Percentiles rank a stretch among this genome's conserved stretches.
Conservation (phyloP, 2,329 filamentous ascomycete genomes). For the Cercospora brassicicola region DNA sequence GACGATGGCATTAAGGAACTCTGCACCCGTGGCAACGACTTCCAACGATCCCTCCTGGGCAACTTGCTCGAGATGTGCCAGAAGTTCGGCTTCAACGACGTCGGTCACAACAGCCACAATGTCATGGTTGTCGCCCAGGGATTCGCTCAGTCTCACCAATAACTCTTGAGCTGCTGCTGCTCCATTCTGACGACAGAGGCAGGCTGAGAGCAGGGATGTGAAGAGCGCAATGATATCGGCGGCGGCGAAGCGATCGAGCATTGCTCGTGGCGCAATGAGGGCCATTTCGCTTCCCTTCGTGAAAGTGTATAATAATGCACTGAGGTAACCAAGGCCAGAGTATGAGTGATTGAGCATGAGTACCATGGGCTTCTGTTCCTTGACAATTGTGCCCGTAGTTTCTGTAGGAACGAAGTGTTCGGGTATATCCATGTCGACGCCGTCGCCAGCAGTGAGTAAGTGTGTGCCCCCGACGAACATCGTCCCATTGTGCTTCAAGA, state of each 20-base stretch:
- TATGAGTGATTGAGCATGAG: slow-evolving; percentile 73
- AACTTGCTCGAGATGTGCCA: slow-evolving; percentile 53
- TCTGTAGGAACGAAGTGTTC: slow-evolving; percentile 47
- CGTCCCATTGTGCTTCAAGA: slow-evolving; percentile 42
- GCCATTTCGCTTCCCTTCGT: slow-evolving; percentile 50
- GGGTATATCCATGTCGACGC: slow-evolving; percentile 4
- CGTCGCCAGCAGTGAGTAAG: slow-evolving; percentile 9
- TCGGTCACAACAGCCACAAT: slow-evolving; percentile 80
- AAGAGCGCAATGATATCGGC: slow-evolving; percentile 74
- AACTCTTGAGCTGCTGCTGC: slow-evolving; percentile 47
- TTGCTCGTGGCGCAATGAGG: slow-evolving; percentile 16
- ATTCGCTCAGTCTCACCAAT: slow-evolving; percentile 53
- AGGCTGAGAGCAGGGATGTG: slow-evolving; percentile 62
- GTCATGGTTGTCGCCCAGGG: slow-evolving; percentile 61
- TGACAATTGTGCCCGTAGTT: slow-evolving; percentile 71
- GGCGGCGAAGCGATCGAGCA: slow-evolving; percentile 60
- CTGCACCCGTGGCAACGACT: slow-evolving; percentile 71
- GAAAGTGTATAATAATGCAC: slow-evolving; percentile 70
- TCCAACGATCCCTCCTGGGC: slow-evolving; percentile 64
- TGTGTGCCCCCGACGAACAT: background rate
- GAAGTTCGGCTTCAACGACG: slow-evolving; percentile 71
- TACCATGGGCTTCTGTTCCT: slow-evolving; percentile 73
- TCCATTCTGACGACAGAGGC: slow-evolving; percentile 30
- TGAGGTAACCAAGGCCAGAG: slow-evolving; percentile 76
- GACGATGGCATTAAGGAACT: slow-evolving; percentile 74